Base-by-base conservation (phyloP, 148 eudicot species). In the Dianthus caryophyllus region DNA sequence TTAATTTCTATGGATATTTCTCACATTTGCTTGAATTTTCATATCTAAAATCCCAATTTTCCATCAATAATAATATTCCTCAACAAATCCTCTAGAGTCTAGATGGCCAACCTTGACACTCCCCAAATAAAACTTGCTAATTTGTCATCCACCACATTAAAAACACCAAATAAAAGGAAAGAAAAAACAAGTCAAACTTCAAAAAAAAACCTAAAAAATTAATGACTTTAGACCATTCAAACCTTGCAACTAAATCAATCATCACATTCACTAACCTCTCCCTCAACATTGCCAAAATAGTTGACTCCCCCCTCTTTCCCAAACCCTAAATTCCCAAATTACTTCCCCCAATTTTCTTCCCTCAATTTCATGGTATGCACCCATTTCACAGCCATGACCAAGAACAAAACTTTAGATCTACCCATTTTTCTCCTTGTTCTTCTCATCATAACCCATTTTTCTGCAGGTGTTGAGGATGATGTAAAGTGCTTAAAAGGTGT, bases 401-500 rank as follows among this genome's bases (percentile, higher is more conserved):
- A 29, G 15, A 75, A 57, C 66, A 22, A 20, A 36, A 9, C 15
- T 52, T 71, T 54, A 41, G 71, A 74, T 46, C 72, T 61, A 49
- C 67, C 57, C 73, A 52, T 31, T 26, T 63, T 54, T 17, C 41
- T 50, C 15, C 16, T 71, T 15, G 2, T 62, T 6, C 18, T 62
- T 7, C 41, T 47, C 52, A 27, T 27, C 9, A 48, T 59, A 29
- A 46, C 31, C 60, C 56, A 26, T 8, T 6, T 33, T 18, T 72
- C 53, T 25, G 17, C 31, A 8, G 62, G 54, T 6, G 18, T 61
- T 0, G 89, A 87, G 22, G 98, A 93, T 66, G 98, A 93, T 68
- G 77, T 82, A 9, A 61, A 26, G 54, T 89, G 98, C 71, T 53
- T 92, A 30, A 74, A 76, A 49, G 91, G 87, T 7, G 54, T 92